These are phyloP conservation scores for Acanthamoeba triangularis DNA, from an alignment of 208 protist genomes.

Conservation along the genomic window DNA sequence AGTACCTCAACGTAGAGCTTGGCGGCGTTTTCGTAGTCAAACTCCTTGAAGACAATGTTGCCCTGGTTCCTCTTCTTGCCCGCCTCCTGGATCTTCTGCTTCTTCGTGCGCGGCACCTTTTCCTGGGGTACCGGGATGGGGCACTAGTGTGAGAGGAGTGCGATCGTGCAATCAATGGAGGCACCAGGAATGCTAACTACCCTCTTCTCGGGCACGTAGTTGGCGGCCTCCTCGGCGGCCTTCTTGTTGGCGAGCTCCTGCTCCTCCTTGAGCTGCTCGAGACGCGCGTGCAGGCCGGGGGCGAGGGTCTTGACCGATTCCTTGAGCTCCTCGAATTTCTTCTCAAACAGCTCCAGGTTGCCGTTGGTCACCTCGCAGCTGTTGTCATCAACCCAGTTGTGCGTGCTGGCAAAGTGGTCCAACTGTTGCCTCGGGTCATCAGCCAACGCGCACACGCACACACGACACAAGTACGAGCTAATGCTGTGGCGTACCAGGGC, in stretches of 20 bases:
- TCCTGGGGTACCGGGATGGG: neutral
- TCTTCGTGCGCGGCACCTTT: slow-evolving; percentile 60
- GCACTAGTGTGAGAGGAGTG: neutral
- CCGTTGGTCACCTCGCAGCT: slow-evolving; percentile 31
- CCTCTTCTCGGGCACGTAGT: slow-evolving; percentile 3
- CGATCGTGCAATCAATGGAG: no score
- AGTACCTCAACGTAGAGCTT: slow-evolving; percentile 12
- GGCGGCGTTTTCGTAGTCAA: slow-evolving; percentile 53
- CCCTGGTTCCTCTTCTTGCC: slow-evolving; percentile 71
- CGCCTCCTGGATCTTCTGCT: slow-evolving; percentile 69
- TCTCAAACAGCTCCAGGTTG: slow-evolving; percentile 40
- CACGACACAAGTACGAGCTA: neutral
- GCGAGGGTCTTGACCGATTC: neutral
- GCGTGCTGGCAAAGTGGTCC: neutral
- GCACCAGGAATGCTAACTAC: no score
- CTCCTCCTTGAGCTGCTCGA: slow-evolving; percentile 35
- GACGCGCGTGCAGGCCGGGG: neutral
- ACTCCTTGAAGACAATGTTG: slow-evolving; percentile 74
- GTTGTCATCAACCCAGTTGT: slow-evolving; percentile 56
- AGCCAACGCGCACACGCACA: no score
- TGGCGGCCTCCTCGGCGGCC: slow-evolving; percentile 48
- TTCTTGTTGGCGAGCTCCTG: neutral
- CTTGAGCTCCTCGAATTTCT: slow-evolving; percentile 44
- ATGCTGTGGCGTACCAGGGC: neutral
- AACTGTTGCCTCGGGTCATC: neutral